phyloP scores from a whole-genome alignment of 495 filamentous ascomycete genomes.

The Penicillium fimorum region DNA sequence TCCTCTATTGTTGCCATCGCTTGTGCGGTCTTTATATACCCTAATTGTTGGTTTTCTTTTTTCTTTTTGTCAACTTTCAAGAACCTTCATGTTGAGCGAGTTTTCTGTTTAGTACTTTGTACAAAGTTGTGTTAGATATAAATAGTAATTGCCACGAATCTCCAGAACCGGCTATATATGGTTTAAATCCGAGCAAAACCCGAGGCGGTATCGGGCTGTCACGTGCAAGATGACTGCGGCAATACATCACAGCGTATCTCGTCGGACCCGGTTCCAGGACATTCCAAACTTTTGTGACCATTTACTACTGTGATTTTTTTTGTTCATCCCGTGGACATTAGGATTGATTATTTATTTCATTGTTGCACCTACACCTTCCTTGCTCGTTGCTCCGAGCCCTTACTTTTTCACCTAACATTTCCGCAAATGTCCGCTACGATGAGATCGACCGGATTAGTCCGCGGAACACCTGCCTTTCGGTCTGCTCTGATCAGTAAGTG shows the following conservation, averaged over 20 bases:
- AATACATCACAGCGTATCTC: slow-evolving; percentile 31
- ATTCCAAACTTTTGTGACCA: slow-evolving; percentile 8
- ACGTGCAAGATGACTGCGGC: slow-evolving; percentile 34
- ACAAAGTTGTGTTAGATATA: neutral
- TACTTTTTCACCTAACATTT: slow-evolving; percentile 28
- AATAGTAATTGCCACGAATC: neutral
- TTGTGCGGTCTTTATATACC: slow-evolving; percentile 2
- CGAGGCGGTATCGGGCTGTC: slow-evolving; percentile 27
- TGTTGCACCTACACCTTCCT: slow-evolving; percentile 26
- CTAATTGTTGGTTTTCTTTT: slow-evolving; percentile 6
- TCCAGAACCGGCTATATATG: neutral
- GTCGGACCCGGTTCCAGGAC: slow-evolving; percentile 11
- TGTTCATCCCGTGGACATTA: slow-evolving; percentile 10
- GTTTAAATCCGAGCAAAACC: slow-evolving; percentile 28
- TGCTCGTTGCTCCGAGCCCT: slow-evolving; percentile 32
- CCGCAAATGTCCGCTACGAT: slow-evolving; percentile 46
- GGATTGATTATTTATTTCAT: neutral
- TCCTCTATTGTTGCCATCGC: slow-evolving; percentile 4
- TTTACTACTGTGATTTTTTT: slow-evolving; percentile 5
- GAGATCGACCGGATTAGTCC: slow-evolving; percentile 45
- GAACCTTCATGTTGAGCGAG: neutral
- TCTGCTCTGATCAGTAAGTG: slow-evolving; percentile 33
- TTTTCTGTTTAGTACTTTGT: neutral
- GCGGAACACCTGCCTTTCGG: slow-evolving; percentile 38
- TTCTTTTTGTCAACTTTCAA: neutral